Evolutionary conservation across 768 basidiomycete species (phyloP), one percentile per base, ranked within the genome.

Genomic region (Tulasnella sp.): DNA sequence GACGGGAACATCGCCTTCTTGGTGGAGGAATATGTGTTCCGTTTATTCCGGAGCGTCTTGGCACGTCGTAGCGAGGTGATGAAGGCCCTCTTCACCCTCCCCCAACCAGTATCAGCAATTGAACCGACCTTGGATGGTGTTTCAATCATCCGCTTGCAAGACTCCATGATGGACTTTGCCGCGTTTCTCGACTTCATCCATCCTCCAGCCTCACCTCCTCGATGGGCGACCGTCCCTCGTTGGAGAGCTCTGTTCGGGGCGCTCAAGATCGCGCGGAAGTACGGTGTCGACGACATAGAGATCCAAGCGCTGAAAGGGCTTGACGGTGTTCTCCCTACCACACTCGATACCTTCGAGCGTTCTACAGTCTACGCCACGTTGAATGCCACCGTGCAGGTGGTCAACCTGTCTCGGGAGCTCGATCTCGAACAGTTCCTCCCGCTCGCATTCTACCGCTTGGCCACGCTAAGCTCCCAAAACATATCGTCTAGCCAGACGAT

Each of bases 1-100:
- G 73, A 74, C 29, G 73, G 73, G n/a, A 74, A 74, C 29, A 44
- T 74, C 40, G 44, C 46, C 35, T 46, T 74, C 20, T 9, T 74
- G 10, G 44, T 74, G 32, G 73, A 51, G 32, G 42, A 71, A 37
- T 37, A 39, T n/a, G 70, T 71, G 3, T 71, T 71, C 42, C 70
- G 70, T 11, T 16, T 71, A n/a, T 44, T 39, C 70, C 35, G 70
- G 7, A 71, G 70, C 70, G 37, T 71, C 37, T 29, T 71, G 23
- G 29, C 70, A 16, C 70, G 70, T 23, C 35, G 70, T 39, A 71
- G 70, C 42, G 70, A 44, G 35, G 70, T 71, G 70, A 7, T 71
- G 70, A 37, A 71, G n/a, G 37, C 5, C 37, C 35, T 71, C 37
- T 44, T 71, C 70, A 23, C 37, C 42, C 35, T 37, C 35, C 35